These are phyloP conservation scores for Pisolithus albus DNA, from an alignment of 768 basidiomycete species.

Conservation along the genomic window DNA sequence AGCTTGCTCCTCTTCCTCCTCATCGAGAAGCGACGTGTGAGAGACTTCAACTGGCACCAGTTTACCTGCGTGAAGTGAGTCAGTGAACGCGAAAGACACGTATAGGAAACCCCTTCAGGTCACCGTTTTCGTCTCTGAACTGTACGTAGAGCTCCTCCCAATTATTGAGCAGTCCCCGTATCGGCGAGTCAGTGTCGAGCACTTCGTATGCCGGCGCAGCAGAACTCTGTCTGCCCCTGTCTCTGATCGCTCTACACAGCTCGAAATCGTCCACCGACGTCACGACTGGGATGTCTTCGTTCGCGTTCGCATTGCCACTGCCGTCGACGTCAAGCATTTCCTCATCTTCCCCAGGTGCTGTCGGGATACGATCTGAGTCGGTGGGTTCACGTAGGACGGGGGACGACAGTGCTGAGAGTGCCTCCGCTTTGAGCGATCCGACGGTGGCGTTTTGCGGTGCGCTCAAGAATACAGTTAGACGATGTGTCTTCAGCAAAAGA, in stretches of 20 bases:
- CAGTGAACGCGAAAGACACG: not conserved
- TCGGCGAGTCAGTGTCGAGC: slow-evolving; percentile 36
- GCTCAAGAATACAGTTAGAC: slow-evolving; percentile 56
- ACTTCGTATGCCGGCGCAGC: slow-evolving; percentile 38
- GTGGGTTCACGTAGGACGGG: slow-evolving; percentile 28
- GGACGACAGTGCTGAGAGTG: slow-evolving; percentile 52
- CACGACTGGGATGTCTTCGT: slow-evolving; percentile 33
- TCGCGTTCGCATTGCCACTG: slow-evolving; percentile 8
- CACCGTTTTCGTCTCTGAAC: slow-evolving; percentile 59
- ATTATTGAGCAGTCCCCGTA: slow-evolving; percentile 46
- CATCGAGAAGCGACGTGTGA: slow-evolving; percentile 52
- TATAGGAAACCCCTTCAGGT: slow-evolving; percentile 20
- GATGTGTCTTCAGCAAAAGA: slow-evolving; percentile 68
- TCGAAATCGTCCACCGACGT: slow-evolving; percentile 49
- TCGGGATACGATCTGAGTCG: slow-evolving; percentile 25
- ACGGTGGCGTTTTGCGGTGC: slow-evolving; percentile 49
- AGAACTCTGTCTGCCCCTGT: slow-evolving; percentile 42
- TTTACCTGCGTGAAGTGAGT: slow-evolving; percentile 36
- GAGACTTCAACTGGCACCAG: slow-evolving; percentile 54
- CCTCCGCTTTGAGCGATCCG: slow-evolving; percentile 54
- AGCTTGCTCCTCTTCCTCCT: slow-evolving; percentile 44
- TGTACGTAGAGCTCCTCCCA: slow-evolving; percentile 69
- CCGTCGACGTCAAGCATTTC: slow-evolving; percentile 11
- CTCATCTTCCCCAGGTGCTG: slow-evolving; percentile 23
- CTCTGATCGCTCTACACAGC: slow-evolving; percentile 48